Evolutionary conservation across 2,329 filamentous ascomycete genomes (phyloP).

Genomic region (Sporothrix mexicana): DNA sequence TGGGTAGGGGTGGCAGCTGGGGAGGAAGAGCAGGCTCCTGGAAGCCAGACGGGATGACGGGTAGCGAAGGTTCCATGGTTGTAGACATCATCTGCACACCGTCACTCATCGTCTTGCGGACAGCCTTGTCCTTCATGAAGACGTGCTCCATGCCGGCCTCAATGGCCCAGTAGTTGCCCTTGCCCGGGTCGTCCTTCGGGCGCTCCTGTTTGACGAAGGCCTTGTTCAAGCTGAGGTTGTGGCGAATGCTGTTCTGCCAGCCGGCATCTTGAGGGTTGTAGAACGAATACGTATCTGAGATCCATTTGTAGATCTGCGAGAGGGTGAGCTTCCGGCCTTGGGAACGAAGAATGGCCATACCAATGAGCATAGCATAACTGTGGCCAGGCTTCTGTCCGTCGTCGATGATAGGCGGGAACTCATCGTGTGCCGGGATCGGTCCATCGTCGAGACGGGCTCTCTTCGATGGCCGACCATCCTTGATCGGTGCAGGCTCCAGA

Average conservation of each 20-base stretch:
- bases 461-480: conserved; percentile 70
- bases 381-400: conserved; percentile 88
- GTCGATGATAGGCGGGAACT: conserved; percentile 82
- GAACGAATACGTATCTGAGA: conserved; percentile 90
- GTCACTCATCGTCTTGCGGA: conserved; percentile 63
- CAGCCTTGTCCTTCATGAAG: conserved; percentile 86
- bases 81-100: conserved; percentile 65
- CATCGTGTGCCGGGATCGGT: conserved; percentile 69
- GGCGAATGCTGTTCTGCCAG: conserved; percentile 99
- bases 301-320: conserved; percentile 98
- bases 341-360: conserved; percentile 93
- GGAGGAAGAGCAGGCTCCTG: conserved; percentile 57
- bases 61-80: conserved; percentile 56
- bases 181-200: conserved; percentile 95
- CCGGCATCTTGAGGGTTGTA: conserved; percentile 84
- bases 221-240: conserved; percentile 97
- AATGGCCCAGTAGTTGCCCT: conserved; percentile 97
- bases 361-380: conserved; percentile 94
- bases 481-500: conserved; percentile 74
- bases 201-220: conserved; percentile 94
- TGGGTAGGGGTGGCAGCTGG: conserved; percentile 48
- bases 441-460: conserved; percentile 67
- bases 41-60: conserved; percentile 45
- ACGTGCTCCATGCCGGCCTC: conserved; percentile 85
- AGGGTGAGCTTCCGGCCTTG: conserved; percentile 83